phyloP scores from a whole-genome alignment of 2,329 filamentous ascomycete species.

The Calonectria crousiana region DNA sequence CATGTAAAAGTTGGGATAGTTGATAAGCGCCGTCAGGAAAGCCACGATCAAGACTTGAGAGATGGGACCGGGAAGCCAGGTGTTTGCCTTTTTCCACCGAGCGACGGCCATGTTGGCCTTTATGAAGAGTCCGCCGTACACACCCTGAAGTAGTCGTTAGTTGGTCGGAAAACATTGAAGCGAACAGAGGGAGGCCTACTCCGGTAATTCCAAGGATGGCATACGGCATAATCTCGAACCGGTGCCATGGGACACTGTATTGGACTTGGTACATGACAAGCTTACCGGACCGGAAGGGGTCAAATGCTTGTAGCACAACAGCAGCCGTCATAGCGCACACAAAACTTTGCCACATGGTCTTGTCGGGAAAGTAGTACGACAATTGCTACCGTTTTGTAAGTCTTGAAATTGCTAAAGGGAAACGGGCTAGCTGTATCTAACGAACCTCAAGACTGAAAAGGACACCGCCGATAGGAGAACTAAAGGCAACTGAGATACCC shows the following conservation, averaged over 20 bases:
- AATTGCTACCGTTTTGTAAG: conserved; percentile 71
- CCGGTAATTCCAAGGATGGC: conserved; percentile 87
- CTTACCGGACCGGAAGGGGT: conserved; percentile 95
- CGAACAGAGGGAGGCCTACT: conserved; percentile 50
- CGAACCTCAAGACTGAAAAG: conserved; percentile 90
- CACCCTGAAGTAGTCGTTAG: conserved; percentile 63
- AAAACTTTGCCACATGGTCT: conserved; percentile 99
- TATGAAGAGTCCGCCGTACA: conserved; percentile 96
- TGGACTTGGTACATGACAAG: conserved; percentile 96
- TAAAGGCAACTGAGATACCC: conserved; percentile 94
- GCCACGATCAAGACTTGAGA: conserved; percentile 85
- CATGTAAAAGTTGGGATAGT: conserved; percentile 97
- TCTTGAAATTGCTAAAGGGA: background rate
- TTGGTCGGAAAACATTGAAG: too few relatives aligned
- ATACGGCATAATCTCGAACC: conserved; percentile 93
- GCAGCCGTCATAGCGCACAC: conserved; percentile 99
- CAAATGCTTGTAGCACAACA: conserved; percentile 90
- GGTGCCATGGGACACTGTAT: conserved; percentile 92
- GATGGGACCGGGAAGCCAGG: conserved; percentile 79
- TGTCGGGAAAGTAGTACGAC: conserved; percentile 98
- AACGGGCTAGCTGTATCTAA: background rate
- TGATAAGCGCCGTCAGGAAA: conserved; percentile 86
- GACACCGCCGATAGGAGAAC: conserved; percentile 92
- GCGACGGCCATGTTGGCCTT: conserved; percentile 91
- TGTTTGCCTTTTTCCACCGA: conserved; percentile 77